phyloP scores from a whole-genome alignment of 257 asterid genomes.

The Penstemon eatonii region DNA sequence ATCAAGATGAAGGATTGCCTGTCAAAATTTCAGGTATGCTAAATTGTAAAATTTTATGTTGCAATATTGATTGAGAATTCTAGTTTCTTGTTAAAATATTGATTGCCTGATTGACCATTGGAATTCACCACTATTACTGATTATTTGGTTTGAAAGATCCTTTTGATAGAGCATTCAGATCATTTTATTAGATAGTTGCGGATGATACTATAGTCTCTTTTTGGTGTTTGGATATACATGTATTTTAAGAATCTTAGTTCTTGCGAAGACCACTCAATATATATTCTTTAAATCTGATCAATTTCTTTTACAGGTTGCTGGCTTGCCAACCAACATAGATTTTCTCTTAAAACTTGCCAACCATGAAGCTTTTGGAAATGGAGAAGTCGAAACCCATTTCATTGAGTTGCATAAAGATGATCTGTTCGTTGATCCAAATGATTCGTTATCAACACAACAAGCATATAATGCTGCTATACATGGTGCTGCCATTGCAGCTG shows the following conservation, averaged over 20 bases:
- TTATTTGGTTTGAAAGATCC: slow-evolving; percentile 12
- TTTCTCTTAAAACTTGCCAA: slow-evolving; percentile 76
- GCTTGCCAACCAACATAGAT: slow-evolving; percentile 96
- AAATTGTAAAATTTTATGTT: slow-evolving; percentile 1
- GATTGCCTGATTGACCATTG: slow-evolving; percentile 5
- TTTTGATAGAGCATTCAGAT: slow-evolving; percentile 8
- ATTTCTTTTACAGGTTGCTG: slow-evolving; percentile 71
- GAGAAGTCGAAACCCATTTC: slow-evolving; percentile 95
- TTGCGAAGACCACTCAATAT: not conserved
- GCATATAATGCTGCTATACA: slow-evolving; percentile 47
- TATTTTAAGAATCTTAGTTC: not conserved
- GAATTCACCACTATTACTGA: slow-evolving; percentile 10
- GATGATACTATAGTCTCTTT: not conserved
- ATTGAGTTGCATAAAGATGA: slow-evolving; percentile 79
- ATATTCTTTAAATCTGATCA: slow-evolving; percentile 27
- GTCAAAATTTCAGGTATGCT: slow-evolving; percentile 80
- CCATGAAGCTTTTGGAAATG: slow-evolving; percentile 72
- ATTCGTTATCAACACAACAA: slow-evolving; percentile 43
- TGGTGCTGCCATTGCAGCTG: slow-evolving; percentile 75
- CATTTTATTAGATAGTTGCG: slow-evolving; percentile 9
- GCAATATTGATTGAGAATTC: slow-evolving; percentile 16
- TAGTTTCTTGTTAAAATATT: slow-evolving; percentile 15
- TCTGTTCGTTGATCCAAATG: slow-evolving; percentile 54
- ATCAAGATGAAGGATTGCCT: slow-evolving; percentile 85
- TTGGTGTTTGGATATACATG: not conserved